Base-by-base conservation (phyloP, 2,329 filamentous ascomycete genomes). In the Cercospora nicotianae region DNA sequence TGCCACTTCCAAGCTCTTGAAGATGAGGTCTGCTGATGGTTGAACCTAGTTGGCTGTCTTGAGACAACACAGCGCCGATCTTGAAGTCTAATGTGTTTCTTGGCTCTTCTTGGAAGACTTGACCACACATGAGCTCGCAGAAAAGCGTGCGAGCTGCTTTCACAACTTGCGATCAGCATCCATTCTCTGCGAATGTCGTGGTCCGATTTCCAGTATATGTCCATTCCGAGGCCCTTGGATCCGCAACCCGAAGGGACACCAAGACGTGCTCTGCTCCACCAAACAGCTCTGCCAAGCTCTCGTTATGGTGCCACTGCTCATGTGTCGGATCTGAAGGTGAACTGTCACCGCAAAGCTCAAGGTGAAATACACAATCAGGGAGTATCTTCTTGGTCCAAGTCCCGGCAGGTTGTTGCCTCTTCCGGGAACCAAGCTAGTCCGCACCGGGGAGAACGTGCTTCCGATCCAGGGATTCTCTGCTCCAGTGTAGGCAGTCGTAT, bases 31-130 rank as follows among this genome's bases (percentile, higher is more conserved):
- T 36, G 55, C 4, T 33, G 28, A 18, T 13, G 26, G 23, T 10
- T 30, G 48, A n/a, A n/a, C 23, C 48, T 55, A 28, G 55, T 59
- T 36, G 55, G n/a, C 55, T n/a, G 12, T 36, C 30, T 59, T 36
- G 9, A 36, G 55, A 59, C 30, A 36, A 18, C n/a, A 33, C 55
- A 36, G 28, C n/a, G 55, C 28, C 55, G 55, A 59, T 59, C 55
- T 59, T 31, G 30, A 59, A 59, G 28, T 59, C 55, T 59, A 36
- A 59, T 59, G 31, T 36, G 28, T 36, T 59, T 31, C 55, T 59
- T 59, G 55, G 55, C 55, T 59, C n/a, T n/a, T 59, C 30, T 59
- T 59, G 55, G 55, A 53, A 53, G 20, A 42, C 18, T 13, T 12
- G 55, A 36, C 13, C n/a, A 18, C 55, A 36, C 55, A n/a, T 13